Conservation (phyloP, 768 basidiomycete species). For the Pleurotus salmoneostramineus region DNA sequence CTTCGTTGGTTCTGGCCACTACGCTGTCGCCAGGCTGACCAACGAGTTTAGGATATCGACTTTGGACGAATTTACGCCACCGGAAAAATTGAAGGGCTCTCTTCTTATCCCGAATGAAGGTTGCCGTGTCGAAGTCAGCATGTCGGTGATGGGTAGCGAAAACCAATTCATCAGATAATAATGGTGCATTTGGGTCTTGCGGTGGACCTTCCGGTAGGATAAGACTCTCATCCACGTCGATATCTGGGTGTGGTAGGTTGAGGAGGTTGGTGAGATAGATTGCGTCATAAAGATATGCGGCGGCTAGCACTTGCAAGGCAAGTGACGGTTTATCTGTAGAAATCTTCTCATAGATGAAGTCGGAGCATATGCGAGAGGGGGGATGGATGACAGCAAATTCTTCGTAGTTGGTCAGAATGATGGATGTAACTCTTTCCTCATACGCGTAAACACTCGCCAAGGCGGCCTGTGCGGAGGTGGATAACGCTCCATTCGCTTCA, state of each 20-base stretch:
- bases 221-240: background rate
- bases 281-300: slow-evolving; percentile 8
- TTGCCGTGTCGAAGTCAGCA: background rate
- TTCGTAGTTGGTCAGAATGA: too few relatives aligned
- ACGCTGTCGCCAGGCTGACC: background rate
- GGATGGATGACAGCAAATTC: too few relatives aligned
- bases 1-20: background rate
- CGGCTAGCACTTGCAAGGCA: slow-evolving; percentile 12
- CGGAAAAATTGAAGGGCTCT: background rate
- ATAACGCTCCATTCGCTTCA: background rate
- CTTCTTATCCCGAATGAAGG: background rate
- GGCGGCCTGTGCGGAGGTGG: background rate
- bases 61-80: background rate
- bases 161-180: background rate
- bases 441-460: slow-evolving; percentile 1
- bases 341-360: slow-evolving; percentile 9
- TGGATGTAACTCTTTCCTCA: too few relatives aligned
- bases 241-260: background rate
- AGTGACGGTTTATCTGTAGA: slow-evolving; percentile 10
- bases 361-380: too few relatives aligned
- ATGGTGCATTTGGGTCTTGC: background rate
- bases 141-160: background rate
- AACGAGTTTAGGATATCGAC: background rate
- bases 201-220: background rate
- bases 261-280: background rate